Base-by-base conservation (phyloP, 202 grass and related monocot genomes). In the Elaeis oleifera region DNA sequence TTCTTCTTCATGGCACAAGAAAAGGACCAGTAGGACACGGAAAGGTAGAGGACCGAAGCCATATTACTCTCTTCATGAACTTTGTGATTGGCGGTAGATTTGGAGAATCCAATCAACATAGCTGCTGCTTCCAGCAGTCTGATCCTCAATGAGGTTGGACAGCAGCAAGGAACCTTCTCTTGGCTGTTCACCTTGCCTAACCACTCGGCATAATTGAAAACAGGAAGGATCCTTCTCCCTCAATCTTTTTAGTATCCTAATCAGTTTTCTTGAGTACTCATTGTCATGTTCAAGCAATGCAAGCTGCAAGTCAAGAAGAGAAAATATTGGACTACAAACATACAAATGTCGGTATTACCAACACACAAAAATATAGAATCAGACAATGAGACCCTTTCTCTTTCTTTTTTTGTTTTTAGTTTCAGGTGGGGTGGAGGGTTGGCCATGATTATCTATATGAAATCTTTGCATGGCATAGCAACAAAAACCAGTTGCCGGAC, bases 121-220 rank as follows among this genome's bases (percentile, higher is more conserved):
- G 60, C 85, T 79, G 31, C 82, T 76, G 15, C 79, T 79, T 71
- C 84, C 84, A 15, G 79, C 62, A 71, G 80, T 84, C 79, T 92
- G 94, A 65, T 99, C 94, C 71, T 99, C 94, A 1, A 87, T 60
- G 16, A 99, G 82, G 62, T 89, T 99, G 49, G 74, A 79, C 18
- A 92, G 75, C 79, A 99, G 72, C 70, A 99, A 73, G 64, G 85
- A 82, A 51, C 80, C 80, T 72, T 99, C 88, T 71, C 94, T 92
- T 59, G 94, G 94, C 51, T 91, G 87, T 74, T 99, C 94, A 16
- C 88, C 88, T 60, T 99, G 85, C 54, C 85, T 82, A 70, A 99
- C 79, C 20, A 94, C 78, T 3, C 83, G 85, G 20, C 83, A 64
- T 32, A 86, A 78, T 64, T 89, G 94, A 56, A 84, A 76, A 57